These are phyloP conservation scores for Aegilops sharonensis DNA, from an alignment of 176 grass and related monocot genomes.

Conservation along the genomic window DNA sequence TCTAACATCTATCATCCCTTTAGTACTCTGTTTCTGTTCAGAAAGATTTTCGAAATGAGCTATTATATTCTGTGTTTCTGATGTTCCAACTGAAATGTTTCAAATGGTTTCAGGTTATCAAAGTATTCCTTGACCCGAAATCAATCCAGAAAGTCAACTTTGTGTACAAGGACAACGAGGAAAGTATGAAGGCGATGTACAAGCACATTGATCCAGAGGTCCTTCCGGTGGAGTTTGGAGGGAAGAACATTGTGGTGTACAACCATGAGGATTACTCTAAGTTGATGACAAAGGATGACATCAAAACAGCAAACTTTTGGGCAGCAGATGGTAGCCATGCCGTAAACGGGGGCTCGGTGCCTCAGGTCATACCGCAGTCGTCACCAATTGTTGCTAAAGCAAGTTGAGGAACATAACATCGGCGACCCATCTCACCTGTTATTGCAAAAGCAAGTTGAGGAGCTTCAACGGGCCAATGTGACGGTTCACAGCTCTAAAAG, in stretches of 20 bases:
- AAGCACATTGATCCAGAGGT: constrained; percentile 56
- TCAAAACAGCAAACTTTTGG: constrained; percentile 52
- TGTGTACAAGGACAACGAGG: constrained; percentile 67
- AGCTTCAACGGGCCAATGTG: background rate
- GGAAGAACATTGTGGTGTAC: constrained; percentile 53
- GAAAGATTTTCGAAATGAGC: background rate
- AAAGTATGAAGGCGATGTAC: constrained; percentile 62
- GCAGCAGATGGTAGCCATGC: constrained; percentile 11
- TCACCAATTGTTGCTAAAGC: constrained; percentile 37
- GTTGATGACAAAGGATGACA: constrained; percentile 76
- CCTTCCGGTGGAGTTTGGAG: constrained; percentile 87
- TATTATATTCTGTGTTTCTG: background rate
- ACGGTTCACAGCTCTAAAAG: background rate
- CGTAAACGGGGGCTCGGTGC: constrained; percentile 16
- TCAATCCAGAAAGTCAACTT: constrained; percentile 67
- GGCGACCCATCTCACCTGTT: background rate
- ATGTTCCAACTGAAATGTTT: background rate
- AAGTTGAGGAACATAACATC: constrained; percentile 39
- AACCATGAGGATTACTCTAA: constrained; percentile 77
- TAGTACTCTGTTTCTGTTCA: background rate
- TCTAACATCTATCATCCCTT: background rate
- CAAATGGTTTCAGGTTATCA: constrained; percentile 48
- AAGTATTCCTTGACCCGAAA: constrained; percentile 71
- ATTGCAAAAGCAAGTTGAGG: background rate
- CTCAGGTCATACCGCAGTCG: constrained; percentile 16